A percentile compares a stretch with the other conserved stretches of the same genome.
phyloP scores from a whole-genome alignment of 371 early-diverging fungal genomes.

The Apophysomyces trapeziformis region DNA sequence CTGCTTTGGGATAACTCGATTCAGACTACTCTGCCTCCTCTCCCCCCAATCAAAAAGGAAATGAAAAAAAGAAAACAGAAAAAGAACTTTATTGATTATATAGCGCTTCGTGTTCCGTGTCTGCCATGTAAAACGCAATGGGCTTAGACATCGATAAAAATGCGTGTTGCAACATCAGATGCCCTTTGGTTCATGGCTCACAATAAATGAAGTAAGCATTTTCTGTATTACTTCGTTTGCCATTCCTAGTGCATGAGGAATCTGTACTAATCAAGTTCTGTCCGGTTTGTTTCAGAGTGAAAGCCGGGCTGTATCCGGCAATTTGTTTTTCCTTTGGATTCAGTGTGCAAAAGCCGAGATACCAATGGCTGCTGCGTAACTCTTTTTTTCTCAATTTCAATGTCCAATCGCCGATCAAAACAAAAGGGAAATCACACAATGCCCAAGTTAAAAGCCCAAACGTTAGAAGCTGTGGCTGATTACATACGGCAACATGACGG shows the following conservation, averaged over 20 bases:
- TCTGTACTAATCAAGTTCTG: too few species aligned
- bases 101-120: too few species aligned
- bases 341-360: too few species aligned
- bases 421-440: slow-evolving; percentile 16
- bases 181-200: too few species aligned
- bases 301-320: too few species aligned
- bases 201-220: too few species aligned
- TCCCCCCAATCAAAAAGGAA: slow-evolving; percentile 10
- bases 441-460: slow-evolving; percentile 20
- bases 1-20: slow-evolving; percentile 44
- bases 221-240: too few species aligned
- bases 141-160: not conserved
- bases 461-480: slow-evolving; percentile 33
- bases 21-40: slow-evolving; percentile 57
- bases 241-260: too few species aligned
- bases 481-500: slow-evolving; percentile 36
- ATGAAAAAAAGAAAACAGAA: slow-evolving; percentile 11
- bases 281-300: too few species aligned
- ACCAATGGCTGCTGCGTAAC: too few species aligned
- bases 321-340: too few species aligned
- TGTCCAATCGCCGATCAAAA: slow-evolving; percentile 3
- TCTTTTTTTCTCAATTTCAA: not conserved
- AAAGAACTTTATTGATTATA: not conserved
- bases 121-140: not conserved
- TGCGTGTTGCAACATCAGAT: too few species aligned